Conservation (phyloP, 768 basidiomycete species). For the Hygrophorus pudorinus region DNA sequence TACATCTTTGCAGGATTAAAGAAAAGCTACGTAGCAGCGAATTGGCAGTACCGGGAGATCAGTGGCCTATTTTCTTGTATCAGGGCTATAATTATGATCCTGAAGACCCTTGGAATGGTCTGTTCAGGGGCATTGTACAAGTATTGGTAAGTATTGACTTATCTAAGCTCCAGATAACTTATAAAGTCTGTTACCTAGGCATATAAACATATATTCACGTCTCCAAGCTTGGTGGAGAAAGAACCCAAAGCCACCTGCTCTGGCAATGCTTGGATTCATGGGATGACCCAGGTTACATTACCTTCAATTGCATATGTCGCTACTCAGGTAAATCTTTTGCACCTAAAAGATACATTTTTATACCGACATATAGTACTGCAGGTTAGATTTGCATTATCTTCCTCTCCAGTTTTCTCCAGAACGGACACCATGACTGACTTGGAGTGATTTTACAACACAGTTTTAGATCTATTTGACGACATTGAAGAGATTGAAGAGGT, state of each 20-base stretch:
- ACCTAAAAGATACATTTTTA: no score
- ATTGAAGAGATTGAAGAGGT: conserved; percentile 7
- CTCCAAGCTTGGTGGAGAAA: no score
- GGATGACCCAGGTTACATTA: no score
- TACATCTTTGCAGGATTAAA: not conserved
- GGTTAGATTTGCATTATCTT: conserved; percentile 8
- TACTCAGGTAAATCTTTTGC: no score
- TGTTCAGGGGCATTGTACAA: conserved; percentile 14
- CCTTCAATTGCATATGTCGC: no score
- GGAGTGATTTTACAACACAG: conserved; percentile 9
- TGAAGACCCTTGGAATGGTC: conserved; percentile 18
- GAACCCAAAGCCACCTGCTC: no score
- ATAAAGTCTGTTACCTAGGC: not conserved
- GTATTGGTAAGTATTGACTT: conserved; percentile 10
- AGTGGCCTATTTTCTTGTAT: conserved; percentile 18
- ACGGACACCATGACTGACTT: conserved; percentile 10
- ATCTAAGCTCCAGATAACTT: not conserved
- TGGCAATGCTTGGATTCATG: no score
- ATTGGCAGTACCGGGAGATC: conserved; percentile 11
- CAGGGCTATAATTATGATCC: conserved; percentile 10
- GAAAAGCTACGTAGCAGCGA: conserved; percentile 5
- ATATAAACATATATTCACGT: no score
- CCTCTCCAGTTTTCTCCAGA: conserved; percentile 7
- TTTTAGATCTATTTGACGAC: conserved; percentile 10
- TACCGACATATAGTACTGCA: no score